Evolutionary conservation across 495 filamentous ascomycete genomes (phyloP), one percentile per base, ranked within the genome.

Genomic region (Penicillium pancosmium): DNA sequence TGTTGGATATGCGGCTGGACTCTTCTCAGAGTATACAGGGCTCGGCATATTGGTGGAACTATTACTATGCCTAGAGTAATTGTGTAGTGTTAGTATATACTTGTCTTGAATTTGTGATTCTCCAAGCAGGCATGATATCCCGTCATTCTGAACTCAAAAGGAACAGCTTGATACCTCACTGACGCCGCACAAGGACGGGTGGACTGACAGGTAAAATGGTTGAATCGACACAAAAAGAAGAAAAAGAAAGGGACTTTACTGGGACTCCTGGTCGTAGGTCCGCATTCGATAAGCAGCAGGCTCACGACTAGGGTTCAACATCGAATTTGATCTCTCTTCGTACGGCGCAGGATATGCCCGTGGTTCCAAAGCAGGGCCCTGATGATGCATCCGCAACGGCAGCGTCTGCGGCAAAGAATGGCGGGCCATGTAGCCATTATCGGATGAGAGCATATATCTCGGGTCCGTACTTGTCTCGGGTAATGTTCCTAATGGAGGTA

Each of bases 201-300:
- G n/a, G 48, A 61, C 63, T 68, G 57, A 66, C 63, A 67, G 49
- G 49, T 57, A 51, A 57, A 38, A 49, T 54, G 55, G 23, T 55
- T 60, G 34, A 44, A 57, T 62, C 57, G 57, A 62, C 35, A 63
- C 35, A 36, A 60, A 62, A 23, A 38, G 59, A 56, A 66, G 50
- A 44, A 58, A 63, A 64, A 59, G 52, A 50, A 55, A 67, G 68
- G 70, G 61, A 62, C 62, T 62, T 73, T 76, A 78, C 75, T 73
- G 72, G 55, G 72, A 76, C 46, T 78, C 75, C 64, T 73, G 49
- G 59, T 76, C 75, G 62, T 67, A 68, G 47, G 63, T 56, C 55
- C 69, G 70, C 52, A 63, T 58, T 21, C 44, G 58, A 54, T 73
- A 66, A 58, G 63, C 56, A 53, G 63, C 63, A 48, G 65, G 71